Base-by-base conservation (phyloP, 2,329 filamentous ascomycete genomes). In the Colletotrichum truncatum region DNA sequence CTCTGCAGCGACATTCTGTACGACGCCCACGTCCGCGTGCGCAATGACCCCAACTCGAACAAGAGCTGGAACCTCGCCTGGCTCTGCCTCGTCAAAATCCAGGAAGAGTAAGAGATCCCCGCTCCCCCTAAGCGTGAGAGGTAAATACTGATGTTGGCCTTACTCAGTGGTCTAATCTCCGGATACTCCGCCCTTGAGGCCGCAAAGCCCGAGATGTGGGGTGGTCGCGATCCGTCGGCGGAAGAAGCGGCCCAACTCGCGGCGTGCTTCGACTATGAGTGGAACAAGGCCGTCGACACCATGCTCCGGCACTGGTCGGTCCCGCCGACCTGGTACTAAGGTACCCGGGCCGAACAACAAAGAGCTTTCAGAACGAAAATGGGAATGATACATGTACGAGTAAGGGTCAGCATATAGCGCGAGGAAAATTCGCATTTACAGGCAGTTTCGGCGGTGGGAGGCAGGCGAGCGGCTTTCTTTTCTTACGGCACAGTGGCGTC, bases 61-160 rank as follows among this genome's bases (percentile, higher is more conserved):
- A 84, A 88, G 23, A 93, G 90, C 73, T 93, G 91, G 91, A 94
- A 93, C 73, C 82, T 91, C 70, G 91, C 89, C 41, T 93, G 91
- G 91, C 78, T 93, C 46, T 88, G 91, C 30, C 78, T 93, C 9
- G 79, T 79, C 41, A 92, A 92, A 75, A 88, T 93, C 53, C 81
- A 84, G 21, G 85, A 87, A 60, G 88, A 90, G 89, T 90, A 79
- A 76, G 86, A 81, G 6, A 21, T n/a, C 36, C 4, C 11, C n/a
- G 3, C 1, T 9, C 16, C 28, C 18, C 8, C 23, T 8, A 14
- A 9, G 12, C 16, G 12, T 3, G 4, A 38, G 2, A 4, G 11
- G 23, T 21, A 8, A n/a, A n/a, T 16, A 16, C 23, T 28, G 5
- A 18, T 25, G 14, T 54, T 64, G 34, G 59, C 60, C 3, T 2